Conservation (phyloP, 2,329 filamentous ascomycete genomes). For the Biscogniauxia mediterranea region DNA sequence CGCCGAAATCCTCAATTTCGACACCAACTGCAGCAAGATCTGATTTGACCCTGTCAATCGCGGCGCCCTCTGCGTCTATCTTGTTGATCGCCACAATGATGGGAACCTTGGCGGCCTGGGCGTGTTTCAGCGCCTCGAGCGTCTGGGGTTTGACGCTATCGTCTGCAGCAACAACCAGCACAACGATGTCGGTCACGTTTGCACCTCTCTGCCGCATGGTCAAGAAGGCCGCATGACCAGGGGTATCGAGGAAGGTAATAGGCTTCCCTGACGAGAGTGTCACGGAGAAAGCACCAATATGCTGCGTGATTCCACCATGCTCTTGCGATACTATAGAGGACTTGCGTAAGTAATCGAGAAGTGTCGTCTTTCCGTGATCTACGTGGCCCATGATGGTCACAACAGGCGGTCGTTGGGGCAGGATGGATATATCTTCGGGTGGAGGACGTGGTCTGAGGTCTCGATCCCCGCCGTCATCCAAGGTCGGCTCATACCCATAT, state of each 20-base stretch:
- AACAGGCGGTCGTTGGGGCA: conserved; percentile 81
- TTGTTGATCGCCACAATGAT: conserved; percentile 99
- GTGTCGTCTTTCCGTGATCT: conserved; percentile 96
- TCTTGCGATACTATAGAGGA: conserved; percentile 88
- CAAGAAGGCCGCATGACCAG: conserved; percentile 92
- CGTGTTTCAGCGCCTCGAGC: conserved; percentile 92
- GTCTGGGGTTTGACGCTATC: conserved; percentile 98
- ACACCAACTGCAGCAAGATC: conserved; percentile 82
- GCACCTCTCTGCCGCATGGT: conserved; percentile 95
- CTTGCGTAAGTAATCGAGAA: conserved; percentile 89
- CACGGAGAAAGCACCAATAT: conserved; percentile 96
- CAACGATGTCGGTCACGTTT: conserved; percentile 93
- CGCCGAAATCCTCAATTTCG: conserved; percentile 91
- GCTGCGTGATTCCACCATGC: conserved; percentile 96
- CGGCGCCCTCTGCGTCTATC: conserved; percentile 82
- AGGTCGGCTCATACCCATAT: conserved; percentile 84
- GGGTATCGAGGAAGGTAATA: conserved; percentile 96
- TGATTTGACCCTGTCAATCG: conserved; percentile 80
- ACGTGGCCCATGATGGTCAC: conserved; percentile 99
- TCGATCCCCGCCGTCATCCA: conserved; percentile 62
- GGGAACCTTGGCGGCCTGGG: conserved; percentile 79
- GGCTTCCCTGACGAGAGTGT: conserved; percentile 79
- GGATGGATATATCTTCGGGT: conserved; percentile 62
- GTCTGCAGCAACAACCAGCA: conserved; percentile 92
- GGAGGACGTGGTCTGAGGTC: conserved; percentile 72